These are phyloP conservation scores for Microdochium paspali DNA, from an alignment of 2,329 filamentous ascomycete genomes.

Conservation along the genomic window DNA sequence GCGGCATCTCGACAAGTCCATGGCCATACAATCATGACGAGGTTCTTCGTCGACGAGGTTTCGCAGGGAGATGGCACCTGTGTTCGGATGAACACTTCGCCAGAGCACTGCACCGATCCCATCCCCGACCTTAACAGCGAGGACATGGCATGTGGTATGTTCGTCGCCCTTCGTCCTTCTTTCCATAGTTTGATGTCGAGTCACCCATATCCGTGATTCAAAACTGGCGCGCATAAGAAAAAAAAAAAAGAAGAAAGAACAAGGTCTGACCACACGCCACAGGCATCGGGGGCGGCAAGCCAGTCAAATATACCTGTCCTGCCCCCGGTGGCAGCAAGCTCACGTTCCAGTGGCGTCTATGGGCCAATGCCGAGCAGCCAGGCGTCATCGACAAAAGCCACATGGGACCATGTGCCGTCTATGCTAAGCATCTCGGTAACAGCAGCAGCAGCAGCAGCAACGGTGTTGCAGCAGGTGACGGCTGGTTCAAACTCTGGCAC, in stretches of 20 bases:
- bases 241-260: too few relatives aligned
- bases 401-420: constrained; percentile 63
- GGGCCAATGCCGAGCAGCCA: constrained; percentile 42
- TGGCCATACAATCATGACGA: constrained; percentile 57
- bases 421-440: constrained; percentile 59
- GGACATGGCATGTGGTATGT: constrained; percentile 65
- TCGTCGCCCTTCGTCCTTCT: too few relatives aligned
- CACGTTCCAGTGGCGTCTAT: constrained; percentile 58
- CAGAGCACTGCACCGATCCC: constrained; percentile 43
- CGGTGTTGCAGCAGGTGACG: constrained; percentile 44
- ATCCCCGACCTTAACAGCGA: constrained; percentile 45
- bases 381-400: constrained; percentile 48
- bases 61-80: constrained; percentile 64
- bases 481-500: constrained; percentile 75
- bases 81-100: constrained; percentile 54
- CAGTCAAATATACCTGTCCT: constrained; percentile 39
- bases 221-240: constrained; percentile 9
- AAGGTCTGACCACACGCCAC: too few relatives aligned
- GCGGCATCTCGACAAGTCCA: constrained; percentile 13
- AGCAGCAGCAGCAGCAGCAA: constrained; percentile 41
- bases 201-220: too few relatives aligned
- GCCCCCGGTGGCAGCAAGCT: constrained; percentile 43
- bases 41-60: constrained; percentile 49
- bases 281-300: constrained; percentile 32
- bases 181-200: too few relatives aligned